Evolutionary conservation across 352 stramenopile genomes (phyloP).

Genomic region (Pythium myriotylum): DNA sequence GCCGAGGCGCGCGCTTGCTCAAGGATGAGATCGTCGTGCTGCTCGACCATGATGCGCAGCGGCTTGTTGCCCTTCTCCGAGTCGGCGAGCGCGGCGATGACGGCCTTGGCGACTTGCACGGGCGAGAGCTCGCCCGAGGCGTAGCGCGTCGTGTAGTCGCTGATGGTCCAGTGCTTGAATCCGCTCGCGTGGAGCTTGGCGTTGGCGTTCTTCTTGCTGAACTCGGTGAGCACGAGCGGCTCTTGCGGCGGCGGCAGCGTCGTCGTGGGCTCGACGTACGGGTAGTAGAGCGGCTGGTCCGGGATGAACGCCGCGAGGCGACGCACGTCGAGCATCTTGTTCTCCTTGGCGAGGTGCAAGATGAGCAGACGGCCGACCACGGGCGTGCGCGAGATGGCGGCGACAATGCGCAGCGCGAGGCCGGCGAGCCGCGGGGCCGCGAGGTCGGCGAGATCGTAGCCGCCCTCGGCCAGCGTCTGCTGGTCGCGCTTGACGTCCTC

Average conservation of each 20-base stretch:
- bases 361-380: conserved; percentile 53
- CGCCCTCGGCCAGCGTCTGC: conserved; percentile 24
- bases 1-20: conserved; percentile 64
- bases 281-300: conserved; percentile 84
- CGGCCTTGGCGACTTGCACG: conserved; percentile 68
- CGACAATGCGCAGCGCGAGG: conserved; percentile 38
- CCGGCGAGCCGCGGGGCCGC: conserved; percentile 51
- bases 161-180: conserved; percentile 75
- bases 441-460: conserved; percentile 61
- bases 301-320: conserved; percentile 57
- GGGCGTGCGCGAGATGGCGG: conserved; percentile 38
- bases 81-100: conserved; percentile 55
- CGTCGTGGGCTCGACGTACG: conserved; percentile 47
- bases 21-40: conserved; percentile 72
- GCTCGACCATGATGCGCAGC: conserved; percentile 76
- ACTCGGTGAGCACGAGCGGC: conserved; percentile 23
- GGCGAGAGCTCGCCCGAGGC: conserved; percentile 37
- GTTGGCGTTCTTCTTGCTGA: conserved; percentile 30
- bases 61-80: conserved; percentile 54
- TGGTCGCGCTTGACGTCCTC: conserved; percentile 42
- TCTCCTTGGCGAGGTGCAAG: conserved; percentile 53
- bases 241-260: conserved; percentile 4
- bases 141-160: conserved; percentile 70
- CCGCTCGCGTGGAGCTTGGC: conserved; percentile 26
- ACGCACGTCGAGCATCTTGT: conserved; percentile 64